Conservation (phyloP, 2,329 filamentous ascomycete species). For the Exophiala sp. region DNA sequence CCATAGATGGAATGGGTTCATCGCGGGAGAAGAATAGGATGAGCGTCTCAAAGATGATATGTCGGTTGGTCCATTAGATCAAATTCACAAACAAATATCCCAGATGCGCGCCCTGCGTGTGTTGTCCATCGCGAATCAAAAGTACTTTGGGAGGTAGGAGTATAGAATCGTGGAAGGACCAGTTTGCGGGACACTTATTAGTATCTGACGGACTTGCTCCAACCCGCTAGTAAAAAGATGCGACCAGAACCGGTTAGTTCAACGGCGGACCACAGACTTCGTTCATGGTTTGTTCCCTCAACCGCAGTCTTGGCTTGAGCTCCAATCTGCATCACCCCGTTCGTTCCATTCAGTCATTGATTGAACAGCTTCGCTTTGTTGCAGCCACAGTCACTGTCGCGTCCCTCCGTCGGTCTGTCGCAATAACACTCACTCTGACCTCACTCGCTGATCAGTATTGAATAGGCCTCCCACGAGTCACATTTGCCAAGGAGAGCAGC, state of each 20-base stretch:
- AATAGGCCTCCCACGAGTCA: neutral
- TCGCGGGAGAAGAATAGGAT: constrained; percentile 4
- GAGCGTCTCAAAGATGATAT: neutral
- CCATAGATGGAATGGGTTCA: constrained; percentile 13
- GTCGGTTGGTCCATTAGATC: constrained; percentile 3
- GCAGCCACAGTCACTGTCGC: neutral
- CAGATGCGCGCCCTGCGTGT: neutral
- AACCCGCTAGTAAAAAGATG: neutral
- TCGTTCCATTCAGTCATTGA: neutral
- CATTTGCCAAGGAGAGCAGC: neutral
- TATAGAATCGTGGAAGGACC: neutral
- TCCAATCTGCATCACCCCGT: neutral
- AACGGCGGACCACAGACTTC: neutral
- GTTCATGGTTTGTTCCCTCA: neutral
- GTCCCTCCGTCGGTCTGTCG: no score
- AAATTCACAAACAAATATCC: neutral
- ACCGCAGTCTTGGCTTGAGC: constrained; percentile 14
- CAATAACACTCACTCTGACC: neutral
- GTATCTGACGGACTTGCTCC: neutral
- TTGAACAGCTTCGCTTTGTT: neutral
- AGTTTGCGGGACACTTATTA: neutral
- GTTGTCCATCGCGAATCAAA: neutral
- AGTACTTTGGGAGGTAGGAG: neutral
- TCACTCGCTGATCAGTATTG: neutral
- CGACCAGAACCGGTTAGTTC: neutral